Conservation (phyloP, 2,329 filamentous ascomycete genomes). For the Ceratocystiopsis brevicomis region DNA sequence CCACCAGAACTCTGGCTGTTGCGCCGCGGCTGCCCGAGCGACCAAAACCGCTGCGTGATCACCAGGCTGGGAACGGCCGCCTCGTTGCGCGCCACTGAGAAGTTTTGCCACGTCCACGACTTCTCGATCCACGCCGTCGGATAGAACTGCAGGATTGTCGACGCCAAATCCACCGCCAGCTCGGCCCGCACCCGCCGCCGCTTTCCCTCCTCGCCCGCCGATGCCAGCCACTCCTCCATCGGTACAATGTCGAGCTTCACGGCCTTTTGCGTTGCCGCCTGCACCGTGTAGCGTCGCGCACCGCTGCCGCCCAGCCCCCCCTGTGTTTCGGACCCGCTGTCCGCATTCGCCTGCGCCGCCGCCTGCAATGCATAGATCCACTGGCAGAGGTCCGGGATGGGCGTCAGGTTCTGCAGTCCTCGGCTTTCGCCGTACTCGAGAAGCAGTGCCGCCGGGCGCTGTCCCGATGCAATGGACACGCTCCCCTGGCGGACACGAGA, state of each 20-base stretch:
- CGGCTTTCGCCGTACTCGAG: conserved; percentile 8
- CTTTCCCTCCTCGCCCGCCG: conserved; percentile 4
- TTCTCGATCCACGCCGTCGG: conserved; percentile 9
- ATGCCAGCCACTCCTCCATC: conserved; percentile 8
- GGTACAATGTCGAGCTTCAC: conserved; percentile 4
- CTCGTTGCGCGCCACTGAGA: conserved; percentile 5
- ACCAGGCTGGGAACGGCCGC: conserved; percentile 4
- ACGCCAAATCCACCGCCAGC: conserved; percentile 7
- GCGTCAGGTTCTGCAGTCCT: conserved; percentile 6
- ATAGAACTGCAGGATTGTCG: conserved; percentile 8
- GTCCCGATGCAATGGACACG: conserved; percentile 1
- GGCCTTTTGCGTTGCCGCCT: conserved; percentile 2
- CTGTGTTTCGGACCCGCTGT: conserved; percentile 1
- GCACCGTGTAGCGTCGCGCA: conserved; percentile 5
- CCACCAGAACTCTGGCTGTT: neutral
- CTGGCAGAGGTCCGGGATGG: conserved; percentile 8
- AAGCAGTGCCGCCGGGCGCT: conserved; percentile 1
- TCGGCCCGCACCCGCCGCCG: conserved; percentile 5
- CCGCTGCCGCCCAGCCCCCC: conserved; percentile 5
- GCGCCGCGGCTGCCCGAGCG: conserved; percentile 1
- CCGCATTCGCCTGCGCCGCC: conserved; percentile 6
- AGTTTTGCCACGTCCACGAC: conserved; percentile 9
- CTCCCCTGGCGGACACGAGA: conserved; percentile 3
- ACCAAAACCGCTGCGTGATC: conserved; percentile 8
- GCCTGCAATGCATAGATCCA: conserved; percentile 5